phyloP scores from a whole-genome alignment of 2,329 filamentous ascomycete species.

The Proliferodiscus dingleyae region DNA sequence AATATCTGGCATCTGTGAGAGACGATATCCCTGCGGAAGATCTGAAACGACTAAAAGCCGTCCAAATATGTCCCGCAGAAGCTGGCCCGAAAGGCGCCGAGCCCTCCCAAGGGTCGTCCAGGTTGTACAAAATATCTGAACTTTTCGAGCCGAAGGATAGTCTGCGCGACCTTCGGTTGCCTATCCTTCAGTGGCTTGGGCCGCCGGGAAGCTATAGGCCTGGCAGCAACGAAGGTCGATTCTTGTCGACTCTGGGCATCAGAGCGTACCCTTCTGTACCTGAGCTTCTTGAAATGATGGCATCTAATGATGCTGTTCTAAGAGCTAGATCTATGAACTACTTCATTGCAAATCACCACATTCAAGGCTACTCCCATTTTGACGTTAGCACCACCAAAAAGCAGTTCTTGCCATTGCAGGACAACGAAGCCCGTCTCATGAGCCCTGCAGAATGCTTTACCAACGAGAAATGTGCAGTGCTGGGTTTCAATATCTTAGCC shows the following conservation, averaged over 20 bases:
- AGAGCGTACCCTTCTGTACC: conserved; percentile 63
- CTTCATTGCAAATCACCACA: conserved; percentile 74
- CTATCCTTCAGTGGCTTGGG: conserved; percentile 78
- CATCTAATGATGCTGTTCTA: conserved; percentile 50
- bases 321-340: conserved; percentile 72
- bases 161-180: conserved; percentile 65
- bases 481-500: conserved; percentile 76
- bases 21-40: conserved; percentile 84
- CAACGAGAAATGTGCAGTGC: conserved; percentile 67
- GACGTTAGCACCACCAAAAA: conserved; percentile 51
- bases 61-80: conserved; percentile 79
- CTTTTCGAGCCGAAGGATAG: conserved; percentile 74
- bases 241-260: conserved; percentile 70
- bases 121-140: conserved; percentile 68
- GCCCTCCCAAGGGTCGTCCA: conserved; percentile 44
- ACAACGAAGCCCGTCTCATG: conserved; percentile 60
- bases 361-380: conserved; percentile 67
- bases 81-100: conserved; percentile 51
- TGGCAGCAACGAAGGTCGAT: conserved; percentile 66
- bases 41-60: conserved; percentile 69
- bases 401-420: conserved; percentile 69
- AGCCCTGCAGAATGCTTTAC: conserved; percentile 75
- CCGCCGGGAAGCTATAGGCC: conserved; percentile 56
- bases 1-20: conserved; percentile 85
- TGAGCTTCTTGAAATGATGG: conserved; percentile 76